Conservation (phyloP, 2,329 filamentous ascomycete species). For the Sodiomyces alkalinus region DNA sequence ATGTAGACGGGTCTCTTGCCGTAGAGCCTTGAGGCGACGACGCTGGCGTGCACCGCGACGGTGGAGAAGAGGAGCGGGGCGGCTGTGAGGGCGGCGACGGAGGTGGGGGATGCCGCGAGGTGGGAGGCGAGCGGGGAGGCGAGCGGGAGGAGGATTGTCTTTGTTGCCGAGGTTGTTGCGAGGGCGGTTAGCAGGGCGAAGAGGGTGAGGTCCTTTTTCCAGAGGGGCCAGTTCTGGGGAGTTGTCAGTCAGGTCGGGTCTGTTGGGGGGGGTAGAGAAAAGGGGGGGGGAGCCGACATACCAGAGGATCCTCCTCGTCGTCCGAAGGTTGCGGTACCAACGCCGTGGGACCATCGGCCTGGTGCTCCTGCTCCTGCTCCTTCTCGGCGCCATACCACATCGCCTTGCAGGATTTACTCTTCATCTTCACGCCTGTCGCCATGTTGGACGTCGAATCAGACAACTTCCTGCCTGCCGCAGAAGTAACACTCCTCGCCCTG, state of each 20-base stretch:
- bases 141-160: constrained; percentile 36
- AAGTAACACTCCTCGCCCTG: no score
- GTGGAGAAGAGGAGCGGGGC: constrained; percentile 35
- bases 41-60: constrained; percentile 24
- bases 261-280: neutral
- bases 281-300: constrained; percentile 13
- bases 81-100: constrained; percentile 33
- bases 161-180: constrained; percentile 32
- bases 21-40: constrained; percentile 26
- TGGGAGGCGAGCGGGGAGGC: constrained; percentile 26
- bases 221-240: constrained; percentile 37
- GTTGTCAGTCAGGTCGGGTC: neutral
- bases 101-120: constrained; percentile 29
- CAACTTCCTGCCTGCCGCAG: no score
- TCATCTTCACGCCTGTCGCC: no score
- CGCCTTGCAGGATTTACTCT: neutral
- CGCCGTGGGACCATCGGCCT: constrained; percentile 17
- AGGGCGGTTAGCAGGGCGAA: constrained; percentile 28
- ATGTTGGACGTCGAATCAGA: no score
- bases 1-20: constrained; percentile 41
- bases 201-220: constrained; percentile 37
- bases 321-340: constrained; percentile 40
- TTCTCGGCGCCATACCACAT: neutral
- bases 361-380: neutral
- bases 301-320: constrained; percentile 36